Evolutionary conservation across 129 eudicot species (phyloP).

Genomic region (Smallanthus sonchifolius): DNA sequence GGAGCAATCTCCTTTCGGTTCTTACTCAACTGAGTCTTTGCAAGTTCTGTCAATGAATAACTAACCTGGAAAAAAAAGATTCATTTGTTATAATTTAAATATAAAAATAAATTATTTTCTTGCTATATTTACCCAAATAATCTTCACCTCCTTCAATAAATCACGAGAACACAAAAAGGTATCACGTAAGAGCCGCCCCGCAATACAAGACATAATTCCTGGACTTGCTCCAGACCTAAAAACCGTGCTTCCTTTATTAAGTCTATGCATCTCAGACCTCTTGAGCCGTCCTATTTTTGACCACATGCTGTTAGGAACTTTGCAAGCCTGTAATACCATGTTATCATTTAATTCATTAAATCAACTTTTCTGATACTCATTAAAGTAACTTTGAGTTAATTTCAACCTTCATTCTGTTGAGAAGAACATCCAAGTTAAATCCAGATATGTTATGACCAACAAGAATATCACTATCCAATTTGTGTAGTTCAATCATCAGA

Average conservation of each 20-base stretch:
- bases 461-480: slow-evolving; percentile 89
- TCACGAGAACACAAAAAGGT: slow-evolving; percentile 92
- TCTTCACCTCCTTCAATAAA: slow-evolving; percentile 78
- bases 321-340: slow-evolving; percentile 65
- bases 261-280: slow-evolving; percentile 83
- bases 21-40: slow-evolving; percentile 85
- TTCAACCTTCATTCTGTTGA: slow-evolving; percentile 87
- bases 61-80: slow-evolving; percentile 66
- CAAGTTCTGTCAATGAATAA: slow-evolving; percentile 92
- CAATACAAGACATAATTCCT: slow-evolving; percentile 91
- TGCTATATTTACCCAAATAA: background rate
- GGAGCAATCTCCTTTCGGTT: slow-evolving; percentile 89
- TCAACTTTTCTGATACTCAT: background rate
- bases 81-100: background rate
- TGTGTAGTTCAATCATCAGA: slow-evolving; percentile 87
- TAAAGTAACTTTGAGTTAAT: background rate
- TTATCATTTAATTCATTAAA: background rate
- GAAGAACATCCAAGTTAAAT: slow-evolving; percentile 92
- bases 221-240: slow-evolving; percentile 98
- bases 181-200: slow-evolving; percentile 96
- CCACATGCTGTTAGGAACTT: slow-evolving; percentile 88
- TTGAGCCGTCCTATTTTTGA: slow-evolving; percentile 96
- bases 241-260: slow-evolving; percentile 65
- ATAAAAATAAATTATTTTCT: background rate
- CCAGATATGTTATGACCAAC: slow-evolving; percentile 99